Base-by-base conservation (phyloP, 805 yeast species). In the Saccharomycopsis vini region DNA sequence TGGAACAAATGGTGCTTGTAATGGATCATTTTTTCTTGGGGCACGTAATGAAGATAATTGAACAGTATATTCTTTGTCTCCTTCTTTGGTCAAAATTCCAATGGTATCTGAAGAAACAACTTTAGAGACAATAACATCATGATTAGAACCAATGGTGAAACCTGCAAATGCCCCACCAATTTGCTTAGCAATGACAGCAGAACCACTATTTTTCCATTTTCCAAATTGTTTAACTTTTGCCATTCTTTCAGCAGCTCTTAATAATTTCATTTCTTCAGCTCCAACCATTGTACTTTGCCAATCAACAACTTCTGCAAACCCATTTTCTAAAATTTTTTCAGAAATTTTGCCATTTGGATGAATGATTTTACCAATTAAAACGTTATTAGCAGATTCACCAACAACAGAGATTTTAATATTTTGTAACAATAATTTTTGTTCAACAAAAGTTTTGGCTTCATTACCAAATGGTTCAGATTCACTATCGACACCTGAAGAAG, bases 301-400 rank as follows among this genome's bases (percentile, higher is more conserved):
- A 58, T 86, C 95, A 21, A 78, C 73, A 39, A 85, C 77, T 51
- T 77, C 79, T 10, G 81, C 95, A 24, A 80, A 67, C 9, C 95
- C 95, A 44, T 68, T 69, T 45, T 72, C 75, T 46, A 86, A 68
- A 45, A 86, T 63, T 50, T 75, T 73, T 51, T 77, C 82, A 46
- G 81, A 76, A 53, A 85, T 78, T 49, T 79, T 78, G 15, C 95
- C 95, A 3, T 83, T 81, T 26, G 94, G 86, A 56, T 83, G 90
- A 44, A 67, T 56, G 30, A 85, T 59, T 39, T 72, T 62, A 16
- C 71, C 83, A 43, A 80, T 65, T 6, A 80, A 72, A 22, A 77
- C 71, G 9, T 83, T 85, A n/a, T 69, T 61, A 42, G 79, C 72
- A 35, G 72, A 72, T 50, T 71, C 75, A 28, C 88, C 90, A 28